Conservation (phyloP, 805 yeast species). For the Ogataea degrootiae region DNA sequence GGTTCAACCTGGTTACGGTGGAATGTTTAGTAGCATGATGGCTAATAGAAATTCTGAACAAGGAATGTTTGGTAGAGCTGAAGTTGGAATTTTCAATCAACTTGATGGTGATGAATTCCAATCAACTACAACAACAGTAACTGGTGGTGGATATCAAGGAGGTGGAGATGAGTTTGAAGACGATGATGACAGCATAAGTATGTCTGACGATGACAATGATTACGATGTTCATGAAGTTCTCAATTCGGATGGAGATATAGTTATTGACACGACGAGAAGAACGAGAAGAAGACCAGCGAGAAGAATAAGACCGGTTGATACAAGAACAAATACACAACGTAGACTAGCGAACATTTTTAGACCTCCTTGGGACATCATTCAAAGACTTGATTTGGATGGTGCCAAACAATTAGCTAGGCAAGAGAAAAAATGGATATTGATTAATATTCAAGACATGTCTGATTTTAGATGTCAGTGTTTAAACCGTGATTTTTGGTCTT, state of each 20-base stretch:
- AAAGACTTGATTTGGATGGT: constrained; percentile 58
- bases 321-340: constrained; percentile 44
- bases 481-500: constrained; percentile 92
- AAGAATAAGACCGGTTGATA: constrained; percentile 25
- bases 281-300: constrained; percentile 16
- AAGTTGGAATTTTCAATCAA: constrained; percentile 59
- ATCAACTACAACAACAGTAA: constrained; percentile 32
- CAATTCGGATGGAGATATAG: constrained; percentile 34
- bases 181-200: constrained; percentile 33
- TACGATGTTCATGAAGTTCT: constrained; percentile 34
- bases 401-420: constrained; percentile 68
- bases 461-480: constrained; percentile 86
- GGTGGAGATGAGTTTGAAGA: constrained; percentile 29
- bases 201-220: constrained; percentile 35
- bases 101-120: constrained; percentile 28
- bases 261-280: constrained; percentile 28
- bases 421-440: constrained; percentile 72
- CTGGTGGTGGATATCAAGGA: constrained; percentile 25
- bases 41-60: constrained; percentile 21
- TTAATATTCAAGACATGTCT: constrained; percentile 81
- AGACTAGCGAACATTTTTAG: constrained; percentile 78
- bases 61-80: constrained; percentile 45
- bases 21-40: constrained; percentile 30
- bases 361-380: constrained; percentile 91
- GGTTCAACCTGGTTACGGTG: constrained; percentile 62